Conservation (phyloP, 768 basidiomycete genomes). For the Zangia roseola region DNA sequence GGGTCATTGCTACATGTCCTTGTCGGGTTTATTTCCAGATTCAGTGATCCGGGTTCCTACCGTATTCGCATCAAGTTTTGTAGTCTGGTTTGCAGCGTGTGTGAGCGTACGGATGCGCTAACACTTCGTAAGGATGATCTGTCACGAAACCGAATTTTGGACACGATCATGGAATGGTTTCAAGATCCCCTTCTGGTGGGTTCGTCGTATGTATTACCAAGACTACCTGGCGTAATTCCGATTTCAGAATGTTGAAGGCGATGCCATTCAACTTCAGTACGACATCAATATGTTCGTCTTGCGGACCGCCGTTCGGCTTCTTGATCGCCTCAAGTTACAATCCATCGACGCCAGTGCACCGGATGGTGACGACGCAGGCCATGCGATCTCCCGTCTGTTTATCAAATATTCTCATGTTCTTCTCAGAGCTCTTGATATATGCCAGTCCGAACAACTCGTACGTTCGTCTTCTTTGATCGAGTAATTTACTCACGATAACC, state of each 20-base stretch:
- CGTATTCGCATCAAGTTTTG: conserved; percentile 79
- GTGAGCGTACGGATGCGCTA: conserved; percentile 59
- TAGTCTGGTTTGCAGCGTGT: conserved; percentile 63
- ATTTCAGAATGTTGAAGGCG: conserved; percentile 37
- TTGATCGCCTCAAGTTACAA: conserved; percentile 72
- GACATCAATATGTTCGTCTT: conserved; percentile 77
- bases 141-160: conserved; percentile 69
- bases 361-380: conserved; percentile 60
- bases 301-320: conserved; percentile 68
- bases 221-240: neutral
- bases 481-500: conserved; percentile 4
- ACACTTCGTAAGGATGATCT: conserved; percentile 64
- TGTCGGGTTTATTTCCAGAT: conserved; percentile 63
- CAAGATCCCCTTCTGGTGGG: conserved; percentile 51
- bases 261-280: conserved; percentile 39
- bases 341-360: conserved; percentile 49
- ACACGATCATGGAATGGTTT: conserved; percentile 81
- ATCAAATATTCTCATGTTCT: conserved; percentile 72
- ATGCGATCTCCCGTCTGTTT: conserved; percentile 76
- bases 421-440: conserved; percentile 56
- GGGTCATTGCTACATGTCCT: conserved; percentile 57
- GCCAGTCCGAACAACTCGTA: conserved; percentile 48
- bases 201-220: conserved; percentile 3
- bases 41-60: conserved; percentile 49
- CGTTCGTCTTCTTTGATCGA: conserved; percentile 10